Base-by-base conservation (phyloP, 495 filamentous ascomycete species). In the Xylaria telfairii region DNA sequence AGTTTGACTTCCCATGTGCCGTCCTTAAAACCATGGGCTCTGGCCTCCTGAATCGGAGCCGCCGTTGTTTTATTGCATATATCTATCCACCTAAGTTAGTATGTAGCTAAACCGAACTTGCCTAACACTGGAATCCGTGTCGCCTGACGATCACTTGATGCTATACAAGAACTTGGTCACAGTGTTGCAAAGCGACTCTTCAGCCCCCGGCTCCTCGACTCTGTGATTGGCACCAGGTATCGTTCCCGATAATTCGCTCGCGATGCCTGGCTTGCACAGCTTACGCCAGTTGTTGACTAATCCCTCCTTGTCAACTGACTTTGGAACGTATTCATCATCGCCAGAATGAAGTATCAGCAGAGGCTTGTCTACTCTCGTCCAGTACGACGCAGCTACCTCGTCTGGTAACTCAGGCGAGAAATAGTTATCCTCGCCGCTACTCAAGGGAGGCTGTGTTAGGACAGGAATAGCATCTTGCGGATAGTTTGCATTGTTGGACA, bases 361-460 rank as follows among this genome's bases (percentile, higher is more conserved):
- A 13, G 90, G 85, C 37, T 84, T 87, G 42, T 83, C 73, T 64
- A 85, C 71, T 32, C 84, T 83, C 49, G 92, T 80, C 86, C 96
- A 97, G 32, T 86, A 92, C 53, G 81, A 74, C 54, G 70, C 64
- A 53, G 94, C 79, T 65, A 85, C 79, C 60, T 87, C 79, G 59
- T 92, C 90, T 0, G 79, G 76, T 56, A 97, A 81, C 78, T 95
- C 93, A 8, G 92, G 92, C 69, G 91, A 93, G 81, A 98, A 99
- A 72, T 92, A 91, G 78, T 98, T 96, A 80, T 99, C 95, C 59
- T 91, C 90, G 15, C 92, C 91, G 70, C 79, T 89, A 24, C 3
- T 74, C 62, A 15, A 71, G 44, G 19, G 13, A 61, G 37, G 59
- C 72, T 70, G 73, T 70, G 37, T 12, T 26, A 49, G 53, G 37